These are phyloP conservation scores for Protomyces arabidopsidicola DNA, from an alignment of 1,139 yeast genomes.

Conservation along the genomic window DNA sequence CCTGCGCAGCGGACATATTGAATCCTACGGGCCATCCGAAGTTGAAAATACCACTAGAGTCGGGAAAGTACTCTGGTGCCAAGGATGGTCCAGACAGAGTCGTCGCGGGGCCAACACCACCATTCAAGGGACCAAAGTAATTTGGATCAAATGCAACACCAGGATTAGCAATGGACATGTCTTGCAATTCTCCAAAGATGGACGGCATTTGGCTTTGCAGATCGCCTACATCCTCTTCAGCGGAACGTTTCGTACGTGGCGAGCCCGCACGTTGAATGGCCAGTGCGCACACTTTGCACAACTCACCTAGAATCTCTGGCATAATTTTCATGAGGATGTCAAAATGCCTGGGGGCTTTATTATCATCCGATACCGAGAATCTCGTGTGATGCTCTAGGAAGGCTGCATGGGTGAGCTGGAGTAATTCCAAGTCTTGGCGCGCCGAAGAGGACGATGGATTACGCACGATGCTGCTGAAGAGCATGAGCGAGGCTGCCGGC, in stretches of 20 bases:
- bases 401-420: not conserved
- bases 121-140: not conserved
- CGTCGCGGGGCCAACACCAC: not conserved
- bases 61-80: not conserved
- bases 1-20: not conserved
- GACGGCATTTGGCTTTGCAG: not conserved
- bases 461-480: slow-evolving; percentile 8
- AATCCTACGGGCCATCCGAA: not conserved
- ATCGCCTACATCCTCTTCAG: not conserved
- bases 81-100: not conserved
- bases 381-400: not conserved
- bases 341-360: not conserved
- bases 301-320: not conserved
- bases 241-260: not conserved
- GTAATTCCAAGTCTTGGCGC: not conserved
- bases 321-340: not conserved
- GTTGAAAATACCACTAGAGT: not conserved
- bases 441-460: slow-evolving; percentile 2
- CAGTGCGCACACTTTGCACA: not conserved
- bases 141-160: not conserved
- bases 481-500: not conserved
- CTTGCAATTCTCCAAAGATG: not conserved
- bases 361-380: not conserved
- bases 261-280: not conserved
- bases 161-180: not conserved